phyloP scores from a whole-genome alignment of 169 alveolate genomes.

The Perkinsus olseni region DNA sequence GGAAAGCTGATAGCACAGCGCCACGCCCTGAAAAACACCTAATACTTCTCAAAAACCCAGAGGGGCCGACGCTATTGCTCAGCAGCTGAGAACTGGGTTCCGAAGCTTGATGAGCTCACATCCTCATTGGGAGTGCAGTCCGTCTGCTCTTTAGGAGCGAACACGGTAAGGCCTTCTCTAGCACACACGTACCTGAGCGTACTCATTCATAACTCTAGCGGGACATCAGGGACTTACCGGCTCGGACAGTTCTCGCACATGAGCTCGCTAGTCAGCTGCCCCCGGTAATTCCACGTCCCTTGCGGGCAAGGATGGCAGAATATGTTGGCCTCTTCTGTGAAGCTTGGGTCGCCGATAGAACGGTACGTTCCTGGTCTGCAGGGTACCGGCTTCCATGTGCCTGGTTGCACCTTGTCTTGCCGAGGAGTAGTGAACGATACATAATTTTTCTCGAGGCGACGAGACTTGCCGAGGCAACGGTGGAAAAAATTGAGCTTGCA shows the following conservation, averaged over 20 bases:
- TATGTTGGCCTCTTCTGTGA: neutral
- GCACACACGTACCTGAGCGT: constrained; percentile 1
- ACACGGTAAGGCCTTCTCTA: constrained; percentile 2
- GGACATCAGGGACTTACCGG: neutral
- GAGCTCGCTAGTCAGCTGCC: constrained; percentile 14
- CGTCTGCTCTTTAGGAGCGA: constrained; percentile 11
- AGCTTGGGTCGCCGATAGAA: neutral
- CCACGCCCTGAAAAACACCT: neutral
- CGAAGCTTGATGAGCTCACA: neutral
- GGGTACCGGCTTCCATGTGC: neutral
- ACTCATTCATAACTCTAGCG: neutral
- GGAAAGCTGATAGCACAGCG: constrained; percentile 12
- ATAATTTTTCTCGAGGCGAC: neutral
- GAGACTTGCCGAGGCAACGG: too few species aligned
- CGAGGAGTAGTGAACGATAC: neutral
- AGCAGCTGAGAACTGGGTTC: too few species aligned
- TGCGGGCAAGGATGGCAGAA: constrained; percentile 16
- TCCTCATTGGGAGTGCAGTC: neutral
- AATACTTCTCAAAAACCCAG: too few species aligned
- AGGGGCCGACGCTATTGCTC: too few species aligned
- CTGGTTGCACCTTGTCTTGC: neutral
- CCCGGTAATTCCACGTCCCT: constrained; percentile 2
- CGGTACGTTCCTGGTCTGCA: constrained; percentile 7
- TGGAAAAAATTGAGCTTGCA: too few species aligned
- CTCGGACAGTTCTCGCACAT: neutral